Conservation (phyloP, 352 stramenopile species). For the Phytophthora colocasiae region DNA sequence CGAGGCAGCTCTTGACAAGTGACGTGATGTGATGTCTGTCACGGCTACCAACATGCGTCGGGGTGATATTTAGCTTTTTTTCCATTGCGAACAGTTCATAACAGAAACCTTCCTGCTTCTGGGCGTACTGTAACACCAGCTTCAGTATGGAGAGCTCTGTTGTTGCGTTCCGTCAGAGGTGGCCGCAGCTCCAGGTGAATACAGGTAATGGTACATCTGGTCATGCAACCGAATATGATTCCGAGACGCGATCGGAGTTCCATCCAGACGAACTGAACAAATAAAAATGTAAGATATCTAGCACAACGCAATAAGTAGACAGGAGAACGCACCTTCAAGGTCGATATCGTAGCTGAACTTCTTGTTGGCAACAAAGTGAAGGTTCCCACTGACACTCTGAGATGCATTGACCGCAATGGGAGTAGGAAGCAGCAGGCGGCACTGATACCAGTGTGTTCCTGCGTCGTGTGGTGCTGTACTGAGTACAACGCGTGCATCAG, state of each 20-base stretch:
- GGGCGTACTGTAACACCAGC: background rate
- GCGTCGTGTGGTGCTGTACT: conserved; percentile 81
- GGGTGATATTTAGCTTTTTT: conserved; percentile 34
- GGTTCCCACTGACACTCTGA: conserved; percentile 88
- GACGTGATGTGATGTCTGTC: conserved; percentile 1
- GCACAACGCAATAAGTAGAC: background rate
- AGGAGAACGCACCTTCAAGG: conserved; percentile 63
- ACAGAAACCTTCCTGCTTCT: background rate
- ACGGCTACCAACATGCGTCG: conserved; percentile 11
- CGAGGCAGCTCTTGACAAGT: conserved; percentile 24
- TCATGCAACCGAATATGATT: conserved; percentile 94
- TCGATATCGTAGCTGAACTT: conserved; percentile 97
- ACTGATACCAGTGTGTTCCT: conserved; percentile 94
- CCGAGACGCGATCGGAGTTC: conserved; percentile 81
- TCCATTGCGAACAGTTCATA: conserved; percentile 4
- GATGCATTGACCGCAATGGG: conserved; percentile 93
- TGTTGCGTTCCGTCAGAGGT: conserved; percentile 21
- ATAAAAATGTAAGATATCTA: conserved; percentile 7
- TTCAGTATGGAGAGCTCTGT: conserved; percentile 28
- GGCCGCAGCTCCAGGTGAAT: conserved; percentile 38
- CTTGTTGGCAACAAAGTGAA: conserved; percentile 95
- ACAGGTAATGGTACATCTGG: conserved; percentile 96
- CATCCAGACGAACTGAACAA: conserved; percentile 83
- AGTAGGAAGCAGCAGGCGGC: conserved; percentile 88
- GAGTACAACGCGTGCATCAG: conserved; percentile 79